phyloP scores from a whole-genome alignment of 208 protist genomes.

The Acanthamoeba comandoni region DNA sequence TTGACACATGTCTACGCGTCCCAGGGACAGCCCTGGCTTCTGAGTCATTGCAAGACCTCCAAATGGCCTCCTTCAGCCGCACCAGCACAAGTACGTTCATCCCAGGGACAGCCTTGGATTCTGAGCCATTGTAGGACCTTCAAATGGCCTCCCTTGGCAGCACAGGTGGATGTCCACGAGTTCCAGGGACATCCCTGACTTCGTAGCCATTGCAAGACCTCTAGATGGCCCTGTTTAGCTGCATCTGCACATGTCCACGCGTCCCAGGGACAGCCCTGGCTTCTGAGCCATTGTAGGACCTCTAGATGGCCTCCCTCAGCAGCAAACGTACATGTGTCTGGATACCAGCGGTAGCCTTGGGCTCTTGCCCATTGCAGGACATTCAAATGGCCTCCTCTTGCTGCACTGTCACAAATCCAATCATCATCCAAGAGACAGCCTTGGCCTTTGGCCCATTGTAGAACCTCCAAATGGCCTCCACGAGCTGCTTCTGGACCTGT shows the following conservation, averaged over 20 bases:
- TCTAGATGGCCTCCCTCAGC: conserved; percentile 2
- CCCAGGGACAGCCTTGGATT: not conserved
- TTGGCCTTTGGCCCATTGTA: not conserved
- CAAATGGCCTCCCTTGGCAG: not conserved
- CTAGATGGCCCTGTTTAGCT: not conserved
- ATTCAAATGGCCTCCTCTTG: not conserved
- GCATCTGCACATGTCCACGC: not conserved
- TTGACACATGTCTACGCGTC: not conserved
- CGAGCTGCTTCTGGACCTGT: no score
- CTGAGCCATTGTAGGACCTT: conserved; percentile 16
- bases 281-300: not conserved
- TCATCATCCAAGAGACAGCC: not conserved
- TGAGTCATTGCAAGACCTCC: not conserved
- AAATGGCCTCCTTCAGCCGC: not conserved
- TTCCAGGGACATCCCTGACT: conserved; percentile 12
- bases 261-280: conserved; percentile 2
- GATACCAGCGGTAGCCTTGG: not conserved
- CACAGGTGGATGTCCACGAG: not conserved
- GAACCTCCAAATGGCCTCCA: not conserved
- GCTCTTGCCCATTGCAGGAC: conserved; percentile 4
- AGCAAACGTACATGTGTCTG: not conserved
- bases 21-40: conserved; percentile 18
- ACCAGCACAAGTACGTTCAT: not conserved
- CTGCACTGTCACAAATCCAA: not conserved
- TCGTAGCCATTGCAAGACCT: not conserved